Evolutionary conservation across 306 rosid genomes (phyloP).

Genomic region (Cucurbita maxima): DNA sequence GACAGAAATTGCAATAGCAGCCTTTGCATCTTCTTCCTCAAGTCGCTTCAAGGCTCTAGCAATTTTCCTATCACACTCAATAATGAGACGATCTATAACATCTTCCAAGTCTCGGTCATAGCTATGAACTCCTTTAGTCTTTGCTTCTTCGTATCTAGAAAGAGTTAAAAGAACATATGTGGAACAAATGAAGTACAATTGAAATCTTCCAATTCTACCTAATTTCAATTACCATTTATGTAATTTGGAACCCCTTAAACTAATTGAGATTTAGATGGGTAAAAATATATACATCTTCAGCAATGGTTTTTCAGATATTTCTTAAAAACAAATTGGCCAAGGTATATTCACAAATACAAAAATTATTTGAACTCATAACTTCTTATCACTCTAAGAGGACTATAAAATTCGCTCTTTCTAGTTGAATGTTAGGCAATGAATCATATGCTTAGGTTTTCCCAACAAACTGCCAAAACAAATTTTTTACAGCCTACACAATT

Average conservation of each 20-base stretch:
- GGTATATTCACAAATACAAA: not conserved
- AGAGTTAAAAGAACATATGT: slow-evolving; percentile 30
- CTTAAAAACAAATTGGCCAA: not conserved
- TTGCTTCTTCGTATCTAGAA: slow-evolving; percentile 75
- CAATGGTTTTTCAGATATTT: not conserved
- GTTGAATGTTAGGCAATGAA: not conserved
- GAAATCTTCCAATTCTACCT: not conserved
- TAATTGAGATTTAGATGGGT: not conserved
- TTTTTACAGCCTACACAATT: not conserved
- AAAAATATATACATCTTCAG: not conserved
- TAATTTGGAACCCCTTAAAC: not conserved
- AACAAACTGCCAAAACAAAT: not conserved
- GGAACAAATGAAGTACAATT: not conserved
- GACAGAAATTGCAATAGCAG: slow-evolving; percentile 95
- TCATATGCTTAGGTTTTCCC: not conserved
- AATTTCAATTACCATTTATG: not conserved
- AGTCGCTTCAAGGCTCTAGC: slow-evolving; percentile 88
- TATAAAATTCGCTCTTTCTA: not conserved
- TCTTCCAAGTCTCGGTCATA: slow-evolving; percentile 94
- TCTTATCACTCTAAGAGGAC: not conserved
- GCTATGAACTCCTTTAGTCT: slow-evolving; percentile 51
- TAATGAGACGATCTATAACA: slow-evolving; percentile 83
- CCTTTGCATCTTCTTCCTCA: slow-evolving; percentile 96
- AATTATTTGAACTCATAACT: not conserved
- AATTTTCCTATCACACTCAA: slow-evolving; percentile 92